Evolutionary conservation across 2,329 filamentous ascomycete species (phyloP).

Genomic region (Paraphaeosphaeria sporulosa): DNA sequence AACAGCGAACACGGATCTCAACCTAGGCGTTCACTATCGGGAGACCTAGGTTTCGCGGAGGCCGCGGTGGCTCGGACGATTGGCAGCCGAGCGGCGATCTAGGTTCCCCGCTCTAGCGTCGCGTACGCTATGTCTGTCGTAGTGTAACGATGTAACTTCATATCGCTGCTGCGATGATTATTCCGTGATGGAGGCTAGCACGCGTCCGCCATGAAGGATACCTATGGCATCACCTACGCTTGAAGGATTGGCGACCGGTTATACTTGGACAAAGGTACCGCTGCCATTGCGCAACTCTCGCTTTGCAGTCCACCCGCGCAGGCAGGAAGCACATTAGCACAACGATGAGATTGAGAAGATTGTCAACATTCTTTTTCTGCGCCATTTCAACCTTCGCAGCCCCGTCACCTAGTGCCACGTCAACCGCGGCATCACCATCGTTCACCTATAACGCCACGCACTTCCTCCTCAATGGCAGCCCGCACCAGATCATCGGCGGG

Average conservation of each 20-base stretch:
- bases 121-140: neutral
- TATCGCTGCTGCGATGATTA: neutral
- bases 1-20: too few species aligned
- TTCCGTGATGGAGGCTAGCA: conserved; percentile 7
- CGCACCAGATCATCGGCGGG: conserved; percentile 56
- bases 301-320: neutral
- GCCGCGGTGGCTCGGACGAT: conserved; percentile 1
- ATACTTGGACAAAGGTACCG: neutral
- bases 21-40: too few species aligned
- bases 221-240: neutral
- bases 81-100: conserved; percentile 3
- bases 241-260: neutral
- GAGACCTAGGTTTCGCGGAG: too few species aligned
- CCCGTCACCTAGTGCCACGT: neutral
- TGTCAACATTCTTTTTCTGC: neutral
- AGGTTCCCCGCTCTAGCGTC: conserved; percentile 8
- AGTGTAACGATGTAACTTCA: conserved; percentile 1
- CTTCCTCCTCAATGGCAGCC: conserved; percentile 53
- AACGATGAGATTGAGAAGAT: neutral
- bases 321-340: neutral
- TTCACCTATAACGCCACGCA: conserved; percentile 53
- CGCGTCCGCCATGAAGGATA: too few species aligned
- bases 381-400: neutral
- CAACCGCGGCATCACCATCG: neutral
- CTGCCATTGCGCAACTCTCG: neutral